Percentiles rank a stretch among this genome's conserved stretches.
phyloP scores from a whole-genome alignment of 192 early-diverging fungal species.

The Spinellus fusiger region DNA sequence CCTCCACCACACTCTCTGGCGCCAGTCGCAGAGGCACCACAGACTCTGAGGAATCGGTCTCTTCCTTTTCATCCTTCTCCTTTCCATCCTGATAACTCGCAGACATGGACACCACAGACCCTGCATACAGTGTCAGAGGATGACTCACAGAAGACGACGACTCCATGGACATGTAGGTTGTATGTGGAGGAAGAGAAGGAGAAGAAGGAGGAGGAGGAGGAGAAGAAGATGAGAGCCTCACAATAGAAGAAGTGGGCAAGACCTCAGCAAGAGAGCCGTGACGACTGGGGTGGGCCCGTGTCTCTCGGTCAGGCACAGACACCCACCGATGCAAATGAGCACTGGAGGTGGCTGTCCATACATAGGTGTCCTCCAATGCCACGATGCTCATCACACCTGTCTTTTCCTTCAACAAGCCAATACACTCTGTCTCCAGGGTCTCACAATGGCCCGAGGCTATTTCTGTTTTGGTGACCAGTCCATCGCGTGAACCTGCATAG shows the following conservation, averaged over 20 bases:
- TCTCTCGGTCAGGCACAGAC: constrained; percentile 1
- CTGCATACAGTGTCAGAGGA: constrained; percentile 31
- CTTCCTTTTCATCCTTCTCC: too few species aligned
- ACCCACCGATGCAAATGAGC: constrained; percentile 86
- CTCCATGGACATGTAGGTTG: too few species aligned
- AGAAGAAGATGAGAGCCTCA: too few species aligned
- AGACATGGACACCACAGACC: constrained; percentile 34
- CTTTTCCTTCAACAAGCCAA: constrained; percentile 83
- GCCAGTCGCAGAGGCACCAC: constrained; percentile 26
- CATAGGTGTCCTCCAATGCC: constrained; percentile 75
- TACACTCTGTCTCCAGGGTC: constrained; percentile 61
- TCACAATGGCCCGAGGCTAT: constrained; percentile 44
- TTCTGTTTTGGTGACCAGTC: constrained; percentile 80
- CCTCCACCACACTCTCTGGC: constrained; percentile 33
- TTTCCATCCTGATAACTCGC: constrained; percentile 32
- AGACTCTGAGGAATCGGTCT: constrained; percentile 16
- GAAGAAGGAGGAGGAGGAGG: too few species aligned
- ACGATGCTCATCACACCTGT: constrained; percentile 81
- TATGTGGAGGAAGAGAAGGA: neutral
- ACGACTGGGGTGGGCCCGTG: too few species aligned
- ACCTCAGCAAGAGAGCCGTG: neutral
- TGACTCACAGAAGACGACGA: constrained; percentile 32
- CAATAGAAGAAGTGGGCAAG: too few species aligned
- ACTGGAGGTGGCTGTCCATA: constrained; percentile 88
- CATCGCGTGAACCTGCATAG: constrained; percentile 90